These are phyloP conservation scores for Fraxinus cuspidata DNA, from an alignment of 257 asterid genomes.

Conservation along the genomic window DNA sequence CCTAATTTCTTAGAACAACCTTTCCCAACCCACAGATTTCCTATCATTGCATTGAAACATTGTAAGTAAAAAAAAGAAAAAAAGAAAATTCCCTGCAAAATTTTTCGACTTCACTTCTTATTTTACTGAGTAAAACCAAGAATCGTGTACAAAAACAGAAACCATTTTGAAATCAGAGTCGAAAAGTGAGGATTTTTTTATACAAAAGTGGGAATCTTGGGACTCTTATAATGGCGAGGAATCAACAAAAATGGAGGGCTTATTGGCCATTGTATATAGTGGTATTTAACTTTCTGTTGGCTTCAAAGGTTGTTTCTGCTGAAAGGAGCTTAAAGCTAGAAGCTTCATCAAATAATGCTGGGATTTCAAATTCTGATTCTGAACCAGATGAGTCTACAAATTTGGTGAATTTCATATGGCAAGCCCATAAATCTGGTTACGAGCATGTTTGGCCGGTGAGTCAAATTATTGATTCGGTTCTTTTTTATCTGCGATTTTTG, in stretches of 20 bases:
- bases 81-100: neutral
- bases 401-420: conserved; percentile 42
- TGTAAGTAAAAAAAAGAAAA: neutral
- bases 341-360: conserved; percentile 13
- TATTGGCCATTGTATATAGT: conserved; percentile 34
- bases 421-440: conserved; percentile 39
- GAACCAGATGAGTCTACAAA: conserved; percentile 16
- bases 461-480: conserved; percentile 2
- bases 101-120: neutral
- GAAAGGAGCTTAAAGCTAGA: conserved; percentile 40
- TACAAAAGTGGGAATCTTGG: neutral
- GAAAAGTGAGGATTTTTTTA: neutral
- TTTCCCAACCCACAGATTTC: neutral
- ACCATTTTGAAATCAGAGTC: neutral
- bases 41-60: neutral
- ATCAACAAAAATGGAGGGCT: conserved; percentile 36
- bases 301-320: conserved; percentile 49
- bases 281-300: conserved; percentile 41
- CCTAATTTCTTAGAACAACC: no score
- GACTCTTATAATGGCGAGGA: conserved; percentile 30
- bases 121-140: neutral
- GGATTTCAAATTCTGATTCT: conserved; percentile 1
- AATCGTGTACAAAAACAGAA: neutral
- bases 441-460: conserved; percentile 60
- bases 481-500: neutral